Evolutionary conservation across 345 rosid species (phyloP), one percentile per base, ranked within the genome.

Genomic region (Pelargonium nanum): DNA sequence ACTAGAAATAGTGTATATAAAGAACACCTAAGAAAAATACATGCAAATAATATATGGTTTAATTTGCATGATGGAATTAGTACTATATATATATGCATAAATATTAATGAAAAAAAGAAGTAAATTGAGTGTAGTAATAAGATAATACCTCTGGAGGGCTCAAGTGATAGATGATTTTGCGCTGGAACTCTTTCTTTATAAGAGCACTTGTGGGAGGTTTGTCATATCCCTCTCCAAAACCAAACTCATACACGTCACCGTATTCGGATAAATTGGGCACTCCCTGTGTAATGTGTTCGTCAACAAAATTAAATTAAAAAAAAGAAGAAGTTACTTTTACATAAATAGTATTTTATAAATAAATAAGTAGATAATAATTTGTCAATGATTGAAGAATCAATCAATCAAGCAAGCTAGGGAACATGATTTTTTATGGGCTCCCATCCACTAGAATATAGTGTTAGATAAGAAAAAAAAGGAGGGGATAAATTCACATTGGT

Each of bases 201-300:
- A 79, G 22, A 22, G 86, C 88, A 70, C 79, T 79, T 0, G 98
- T 92, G 16, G 98, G 98, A 65, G 95, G 88, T 5, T 83, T 67
- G 51, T 80, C 84, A 6, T 65, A 20, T 59, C 98, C 98, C 56
- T 77, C 62, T 16, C 93, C 98, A 53, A 82, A 92, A 17, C 76
- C 84, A 0, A 83, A 55, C 52, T 92, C 83, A 63, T 81, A 77
- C 17, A 85, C 88, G 21, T 91, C 87, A 10, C 96, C 96, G 44
- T 70, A 79, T 64, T 59, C 78, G 5, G 96, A 85, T 30, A 88
- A 74, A 34, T 92, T 91, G 22, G 98, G 98, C 10, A 68, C 68
- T 56, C 95, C 98, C 98, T 92, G 80, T 69, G 30, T n/a, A 55
- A 19, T n/a, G 55, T 55, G 40, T 26, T 13, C 58, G 48, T 20